A percentile compares a stretch with the other conserved stretches of the same genome.
Conservation (phyloP, 441 rosid genomes). For the Pelargonium australe region DNA sequence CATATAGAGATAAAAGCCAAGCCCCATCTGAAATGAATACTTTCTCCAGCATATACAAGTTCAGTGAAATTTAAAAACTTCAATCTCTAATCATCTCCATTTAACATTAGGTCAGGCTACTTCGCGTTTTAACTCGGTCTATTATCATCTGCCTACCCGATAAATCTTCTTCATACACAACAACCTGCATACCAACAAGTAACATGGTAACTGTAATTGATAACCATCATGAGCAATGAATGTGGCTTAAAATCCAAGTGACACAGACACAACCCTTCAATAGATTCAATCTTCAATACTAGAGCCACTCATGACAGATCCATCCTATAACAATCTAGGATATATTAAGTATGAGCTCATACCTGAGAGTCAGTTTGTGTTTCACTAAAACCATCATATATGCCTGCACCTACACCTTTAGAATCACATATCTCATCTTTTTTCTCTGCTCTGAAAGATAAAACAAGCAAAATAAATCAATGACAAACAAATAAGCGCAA, state of each 20-base stretch:
- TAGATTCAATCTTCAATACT: too few species aligned
- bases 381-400: slow-evolving; percentile 73
- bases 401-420: slow-evolving; percentile 29
- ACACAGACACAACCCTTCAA: too few species aligned
- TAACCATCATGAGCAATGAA: not conserved
- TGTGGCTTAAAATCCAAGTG: not conserved
- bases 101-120: slow-evolving; percentile 44
- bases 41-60: too few species aligned
- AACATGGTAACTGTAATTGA: not conserved
- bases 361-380: slow-evolving; percentile 99
- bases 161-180: slow-evolving; percentile 89
- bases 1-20: too few species aligned
- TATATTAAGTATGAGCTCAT: slow-evolving; percentile 21
- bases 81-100: too few species aligned
- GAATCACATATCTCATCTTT: slow-evolving; percentile 37
- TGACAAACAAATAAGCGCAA: not conserved
- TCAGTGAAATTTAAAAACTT: too few species aligned
- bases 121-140: slow-evolving; percentile 83
- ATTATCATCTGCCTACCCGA: slow-evolving; percentile 97
- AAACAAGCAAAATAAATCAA: slow-evolving; percentile 5
- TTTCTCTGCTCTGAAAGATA: slow-evolving; percentile 39
- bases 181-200: slow-evolving; percentile 52
- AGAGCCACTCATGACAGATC: not conserved
- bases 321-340: slow-evolving; percentile 4
- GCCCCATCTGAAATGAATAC: too few species aligned